These are phyloP conservation scores for Hyphodiscus sp. DNA, from an alignment of 2,329 filamentous ascomycete species.

Conservation along the genomic window DNA sequence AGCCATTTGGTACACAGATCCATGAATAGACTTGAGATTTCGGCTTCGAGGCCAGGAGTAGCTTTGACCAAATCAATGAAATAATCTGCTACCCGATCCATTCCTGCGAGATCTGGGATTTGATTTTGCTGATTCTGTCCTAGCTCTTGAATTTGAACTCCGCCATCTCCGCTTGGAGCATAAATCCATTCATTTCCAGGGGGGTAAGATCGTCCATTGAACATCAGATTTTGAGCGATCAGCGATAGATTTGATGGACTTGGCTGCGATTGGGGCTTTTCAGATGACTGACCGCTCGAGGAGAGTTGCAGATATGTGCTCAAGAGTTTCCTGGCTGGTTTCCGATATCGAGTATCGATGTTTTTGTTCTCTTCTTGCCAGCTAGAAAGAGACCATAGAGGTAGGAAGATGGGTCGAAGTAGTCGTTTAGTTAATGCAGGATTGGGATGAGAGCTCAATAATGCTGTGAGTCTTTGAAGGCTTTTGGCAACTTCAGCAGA, in stretches of 20 bases:
- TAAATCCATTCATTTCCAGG: slow-evolving; percentile 46
- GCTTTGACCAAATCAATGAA: slow-evolving; percentile 45
- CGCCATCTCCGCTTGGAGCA: slow-evolving; percentile 37
- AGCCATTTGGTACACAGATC: slow-evolving; percentile 54
- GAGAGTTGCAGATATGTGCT: slow-evolving; percentile 52
- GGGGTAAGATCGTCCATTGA: slow-evolving; percentile 38
- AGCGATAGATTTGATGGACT: slow-evolving; percentile 37
- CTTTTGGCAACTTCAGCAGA: slow-evolving; percentile 42
- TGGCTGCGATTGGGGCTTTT: slow-evolving; percentile 13
- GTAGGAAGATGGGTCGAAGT: slow-evolving; percentile 49
- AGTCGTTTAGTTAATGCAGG: slow-evolving; percentile 58
- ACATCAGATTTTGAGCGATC: slow-evolving; percentile 50
- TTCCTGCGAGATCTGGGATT: slow-evolving; percentile 12
- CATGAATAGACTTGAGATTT: slow-evolving; percentile 55
- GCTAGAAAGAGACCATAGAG: slow-evolving; percentile 57
- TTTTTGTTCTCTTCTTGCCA: slow-evolving; percentile 36
- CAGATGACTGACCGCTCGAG: slow-evolving; percentile 1
- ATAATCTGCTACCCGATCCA: slow-evolving; percentile 38
- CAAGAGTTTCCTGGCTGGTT: slow-evolving; percentile 44
- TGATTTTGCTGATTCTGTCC: slow-evolving; percentile 4
- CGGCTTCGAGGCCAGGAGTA: slow-evolving; percentile 29
- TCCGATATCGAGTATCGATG: slow-evolving; percentile 35
- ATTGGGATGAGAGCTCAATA: slow-evolving; percentile 59
- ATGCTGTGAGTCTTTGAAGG: slow-evolving; percentile 46
- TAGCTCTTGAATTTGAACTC: slow-evolving; percentile 43